Conservation (phyloP, 345 rosid species). For the Gynandropsis gynandra region DNA sequence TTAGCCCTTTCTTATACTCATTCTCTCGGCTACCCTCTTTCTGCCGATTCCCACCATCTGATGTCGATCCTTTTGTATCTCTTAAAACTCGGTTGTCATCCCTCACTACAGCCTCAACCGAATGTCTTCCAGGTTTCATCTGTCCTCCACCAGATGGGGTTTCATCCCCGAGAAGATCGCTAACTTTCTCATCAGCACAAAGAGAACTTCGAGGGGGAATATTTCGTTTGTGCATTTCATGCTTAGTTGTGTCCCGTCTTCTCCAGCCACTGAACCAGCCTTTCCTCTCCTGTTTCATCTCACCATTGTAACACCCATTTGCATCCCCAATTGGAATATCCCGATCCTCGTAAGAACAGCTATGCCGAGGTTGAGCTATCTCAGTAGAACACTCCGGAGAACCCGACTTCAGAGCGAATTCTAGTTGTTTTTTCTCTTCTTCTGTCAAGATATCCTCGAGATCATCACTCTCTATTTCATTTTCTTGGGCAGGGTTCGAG, state of each 20-base stretch:
- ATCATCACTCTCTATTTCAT: slow-evolving; percentile 80
- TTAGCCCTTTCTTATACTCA: slow-evolving; percentile 91
- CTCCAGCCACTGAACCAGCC: slow-evolving; percentile 99
- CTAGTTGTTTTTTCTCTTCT: slow-evolving; percentile 88
- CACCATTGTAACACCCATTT: too few species aligned
- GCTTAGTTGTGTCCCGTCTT: slow-evolving; percentile 54
- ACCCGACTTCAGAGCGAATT: slow-evolving; percentile 76
- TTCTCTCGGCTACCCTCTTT: slow-evolving; percentile 69
- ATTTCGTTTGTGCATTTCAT: slow-evolving; percentile 51
- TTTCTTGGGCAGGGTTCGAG: slow-evolving; percentile 43
- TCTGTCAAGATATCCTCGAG: slow-evolving; percentile 75
- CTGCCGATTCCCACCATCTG: slow-evolving; percentile 48
- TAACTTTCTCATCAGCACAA: slow-evolving; percentile 79
- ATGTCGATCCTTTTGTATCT: slow-evolving; percentile 31
- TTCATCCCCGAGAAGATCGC: slow-evolving; percentile 66
- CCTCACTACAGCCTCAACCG: slow-evolving; percentile 61
- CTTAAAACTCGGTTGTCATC: slow-evolving; percentile 55
- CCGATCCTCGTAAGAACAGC: slow-evolving; percentile 42
- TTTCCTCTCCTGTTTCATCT: slow-evolving; percentile 80
- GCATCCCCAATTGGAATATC: slow-evolving; percentile 68
- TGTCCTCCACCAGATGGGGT: slow-evolving; percentile 32
- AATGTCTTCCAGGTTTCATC: slow-evolving; percentile 76
- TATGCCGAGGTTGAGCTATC: slow-evolving; percentile 46
- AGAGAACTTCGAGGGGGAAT: slow-evolving; percentile 81
- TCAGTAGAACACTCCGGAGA: slow-evolving; percentile 43